Evolutionary conservation across 768 basidiomycete species (phyloP).

Genomic region (Tricholoma matsutake): DNA sequence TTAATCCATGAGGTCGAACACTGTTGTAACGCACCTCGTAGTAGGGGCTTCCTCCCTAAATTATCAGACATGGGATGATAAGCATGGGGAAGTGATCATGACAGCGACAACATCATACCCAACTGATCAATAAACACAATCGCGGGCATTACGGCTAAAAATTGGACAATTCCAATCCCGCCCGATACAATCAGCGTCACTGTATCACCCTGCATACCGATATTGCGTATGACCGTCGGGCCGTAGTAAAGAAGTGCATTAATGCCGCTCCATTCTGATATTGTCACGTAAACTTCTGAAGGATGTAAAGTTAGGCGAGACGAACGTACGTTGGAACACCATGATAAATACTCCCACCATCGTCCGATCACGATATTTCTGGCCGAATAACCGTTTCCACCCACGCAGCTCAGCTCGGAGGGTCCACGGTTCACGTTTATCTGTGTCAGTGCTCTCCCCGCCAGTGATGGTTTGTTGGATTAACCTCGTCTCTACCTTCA

Average conservation of each 20-base stretch:
- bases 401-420: conserved; percentile 33
- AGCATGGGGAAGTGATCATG: neutral
- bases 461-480: conserved; percentile 35
- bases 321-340: conserved; percentile 74
- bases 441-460: conserved; percentile 10
- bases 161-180: conserved; percentile 76
- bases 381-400: conserved; percentile 58
- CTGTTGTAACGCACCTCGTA: conserved; percentile 39
- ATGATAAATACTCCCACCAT: conserved; percentile 70
- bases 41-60: conserved; percentile 60
- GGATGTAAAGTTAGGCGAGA: neutral
- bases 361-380: conserved; percentile 57
- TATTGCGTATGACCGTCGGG: conserved; percentile 61
- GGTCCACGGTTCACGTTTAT: conserved; percentile 12
- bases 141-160: conserved; percentile 71
- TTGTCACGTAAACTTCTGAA: neutral
- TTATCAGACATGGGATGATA: neutral
- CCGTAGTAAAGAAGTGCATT: conserved; percentile 84
- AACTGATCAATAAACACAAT: conserved; percentile 67
- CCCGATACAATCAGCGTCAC: conserved; percentile 68
- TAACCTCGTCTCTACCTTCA: conserved; percentile 63
- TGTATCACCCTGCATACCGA: conserved; percentile 60
- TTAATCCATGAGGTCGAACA: no score
- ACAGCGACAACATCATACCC: conserved; percentile 35
- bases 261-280: conserved; percentile 81